Evolutionary conservation across 208 protist genomes (phyloP).

Genomic region (Crithidia expoeki): DNA sequence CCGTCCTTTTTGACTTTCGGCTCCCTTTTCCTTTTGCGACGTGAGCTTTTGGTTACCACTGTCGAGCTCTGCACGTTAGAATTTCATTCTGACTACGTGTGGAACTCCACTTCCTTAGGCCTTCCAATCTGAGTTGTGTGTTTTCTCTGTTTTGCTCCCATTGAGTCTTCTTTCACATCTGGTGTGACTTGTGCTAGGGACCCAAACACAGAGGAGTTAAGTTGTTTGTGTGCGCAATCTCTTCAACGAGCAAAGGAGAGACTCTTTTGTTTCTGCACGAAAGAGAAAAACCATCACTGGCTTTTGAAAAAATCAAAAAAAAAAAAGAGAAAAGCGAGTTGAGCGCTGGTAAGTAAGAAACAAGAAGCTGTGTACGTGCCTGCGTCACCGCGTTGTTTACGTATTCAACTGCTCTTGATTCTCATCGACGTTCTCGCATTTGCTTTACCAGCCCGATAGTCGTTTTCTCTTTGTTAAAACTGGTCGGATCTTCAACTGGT

Average conservation of each 20-base stretch:
- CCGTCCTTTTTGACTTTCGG: neutral
- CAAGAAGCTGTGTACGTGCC: neutral
- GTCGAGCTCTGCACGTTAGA: conserved; percentile 14
- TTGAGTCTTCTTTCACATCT: neutral
- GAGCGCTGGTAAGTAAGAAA: neutral
- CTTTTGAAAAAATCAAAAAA: neutral
- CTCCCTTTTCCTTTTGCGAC: neutral
- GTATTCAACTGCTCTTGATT: too few relatives aligned
- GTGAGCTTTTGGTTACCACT: conserved; percentile 1
- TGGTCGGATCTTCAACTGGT: too few relatives aligned
- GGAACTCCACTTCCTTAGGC: neutral
- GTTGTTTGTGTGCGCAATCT: neutral
- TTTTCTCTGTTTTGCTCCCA: neutral
- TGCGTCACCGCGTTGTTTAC: neutral
- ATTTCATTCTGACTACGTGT: conserved; percentile 5
- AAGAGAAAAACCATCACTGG: neutral
- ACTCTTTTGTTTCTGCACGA: neutral
- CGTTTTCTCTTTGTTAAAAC: too few relatives aligned
- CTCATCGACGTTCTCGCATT: too few relatives aligned
- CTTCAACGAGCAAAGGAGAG: neutral
- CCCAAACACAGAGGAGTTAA: neutral
- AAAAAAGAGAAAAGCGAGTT: neutral
- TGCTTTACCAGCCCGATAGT: too few relatives aligned
- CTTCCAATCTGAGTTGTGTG: neutral
- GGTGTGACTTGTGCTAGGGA: neutral